Evolutionary conservation across 352 stramenopile species (phyloP).

Genomic region (Phytophthora quininea): DNA sequence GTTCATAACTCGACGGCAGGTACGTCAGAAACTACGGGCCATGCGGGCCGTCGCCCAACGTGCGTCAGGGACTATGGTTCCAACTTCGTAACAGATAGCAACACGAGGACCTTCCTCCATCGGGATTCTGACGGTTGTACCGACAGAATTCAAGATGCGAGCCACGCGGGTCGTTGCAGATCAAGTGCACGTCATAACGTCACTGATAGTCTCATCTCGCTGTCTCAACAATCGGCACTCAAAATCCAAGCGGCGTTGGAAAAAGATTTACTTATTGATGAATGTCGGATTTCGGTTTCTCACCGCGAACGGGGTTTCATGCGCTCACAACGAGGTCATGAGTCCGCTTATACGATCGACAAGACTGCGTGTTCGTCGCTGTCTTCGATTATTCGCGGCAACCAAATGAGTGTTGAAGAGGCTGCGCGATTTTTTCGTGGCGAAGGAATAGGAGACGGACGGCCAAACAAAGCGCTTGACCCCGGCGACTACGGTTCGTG

Average conservation of each 20-base stretch:
- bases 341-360: background rate
- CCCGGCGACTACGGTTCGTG: background rate
- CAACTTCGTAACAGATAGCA: too few relatives aligned
- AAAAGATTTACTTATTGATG: background rate
- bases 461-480: conserved; percentile 17
- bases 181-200: too few relatives aligned
- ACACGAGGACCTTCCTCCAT: too few relatives aligned
- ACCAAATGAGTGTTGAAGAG: conserved; percentile 4
- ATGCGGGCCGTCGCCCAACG: too few relatives aligned
- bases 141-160: too few relatives aligned
- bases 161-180: too few relatives aligned
- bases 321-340: background rate
- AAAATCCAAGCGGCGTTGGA: background rate
- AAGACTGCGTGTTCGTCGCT: background rate
- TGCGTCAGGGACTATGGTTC: too few relatives aligned
- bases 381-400: background rate
- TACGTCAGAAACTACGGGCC: too few relatives aligned
- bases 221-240: background rate
- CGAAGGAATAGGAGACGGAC: background rate
- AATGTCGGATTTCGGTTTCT: background rate
- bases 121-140: too few relatives aligned
- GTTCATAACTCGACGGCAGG: too few relatives aligned
- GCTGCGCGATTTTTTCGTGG: conserved; percentile 9
- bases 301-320: background rate
- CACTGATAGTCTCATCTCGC: too few relatives aligned